Percentiles rank a stretch among this genome's conserved stretches.
phyloP scores from a whole-genome alignment of 768 basidiomycete species.

The Phanerochaete sordida region DNA sequence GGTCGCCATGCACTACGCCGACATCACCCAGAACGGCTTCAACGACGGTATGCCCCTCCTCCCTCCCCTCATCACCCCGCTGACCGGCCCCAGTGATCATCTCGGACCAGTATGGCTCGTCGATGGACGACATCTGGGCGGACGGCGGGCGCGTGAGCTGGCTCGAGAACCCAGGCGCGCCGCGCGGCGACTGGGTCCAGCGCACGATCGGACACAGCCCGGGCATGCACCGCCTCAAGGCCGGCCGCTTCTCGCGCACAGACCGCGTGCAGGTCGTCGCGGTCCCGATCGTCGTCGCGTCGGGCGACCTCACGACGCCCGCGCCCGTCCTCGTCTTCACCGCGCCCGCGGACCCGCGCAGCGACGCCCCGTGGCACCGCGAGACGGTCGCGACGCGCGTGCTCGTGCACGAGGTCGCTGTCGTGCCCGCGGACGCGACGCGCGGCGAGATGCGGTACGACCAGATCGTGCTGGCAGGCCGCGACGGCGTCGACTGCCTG shows the following conservation, averaged over 20 bases:
- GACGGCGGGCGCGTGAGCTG: slow-evolving; percentile 14
- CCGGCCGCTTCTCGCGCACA: slow-evolving; percentile 14
- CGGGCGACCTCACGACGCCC: slow-evolving; percentile 15
- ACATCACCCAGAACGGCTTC: slow-evolving; percentile 16
- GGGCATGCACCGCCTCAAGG: slow-evolving; percentile 18
- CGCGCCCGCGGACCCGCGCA: slow-evolving; percentile 5
- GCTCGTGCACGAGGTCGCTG: slow-evolving; percentile 16
- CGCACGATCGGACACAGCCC: slow-evolving; percentile 14
- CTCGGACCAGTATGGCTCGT: slow-evolving; percentile 16
- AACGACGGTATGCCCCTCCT: slow-evolving; percentile 19
- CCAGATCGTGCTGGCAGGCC: slow-evolving; percentile 15
- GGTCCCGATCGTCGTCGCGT: slow-evolving; percentile 13
- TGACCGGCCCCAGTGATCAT: slow-evolving; percentile 12
- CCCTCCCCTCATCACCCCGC: too few relatives aligned
- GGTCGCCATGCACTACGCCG: slow-evolving; percentile 15
- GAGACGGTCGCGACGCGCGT: not conserved
- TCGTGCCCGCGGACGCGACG: slow-evolving; percentile 1
- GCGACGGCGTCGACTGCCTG: slow-evolving; percentile 16
- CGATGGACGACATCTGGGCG: slow-evolving; percentile 15
- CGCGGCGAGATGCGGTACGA: slow-evolving; percentile 8
- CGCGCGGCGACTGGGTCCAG: not conserved
- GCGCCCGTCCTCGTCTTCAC: slow-evolving; percentile 20
- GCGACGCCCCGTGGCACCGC: not conserved
- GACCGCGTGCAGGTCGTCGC: slow-evolving; percentile 13
- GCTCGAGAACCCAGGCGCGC: slow-evolving; percentile 13